Percentiles rank a stretch among this genome's conserved stretches.
Evolutionary conservation across 129 eudicot species (phyloP).

Genomic region (Saposhnikovia divaricata): DNA sequence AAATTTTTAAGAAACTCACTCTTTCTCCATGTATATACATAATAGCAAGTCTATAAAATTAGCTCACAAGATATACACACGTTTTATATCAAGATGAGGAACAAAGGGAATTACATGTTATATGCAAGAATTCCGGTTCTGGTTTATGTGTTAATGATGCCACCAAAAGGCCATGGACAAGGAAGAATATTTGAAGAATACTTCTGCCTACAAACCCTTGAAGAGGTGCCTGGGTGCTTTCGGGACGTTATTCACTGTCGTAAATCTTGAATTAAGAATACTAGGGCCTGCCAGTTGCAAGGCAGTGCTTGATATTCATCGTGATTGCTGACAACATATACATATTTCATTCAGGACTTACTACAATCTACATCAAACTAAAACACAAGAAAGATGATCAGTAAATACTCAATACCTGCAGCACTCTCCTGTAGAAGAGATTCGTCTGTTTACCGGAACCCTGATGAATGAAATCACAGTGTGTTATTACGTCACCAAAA

Average conservation of each 20-base stretch:
- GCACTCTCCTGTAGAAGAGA: conserved; percentile 48
- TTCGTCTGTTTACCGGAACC: conserved; percentile 46
- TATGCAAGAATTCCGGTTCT: not conserved
- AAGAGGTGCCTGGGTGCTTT: not conserved
- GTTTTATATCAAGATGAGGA: not conserved
- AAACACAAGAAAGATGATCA: not conserved
- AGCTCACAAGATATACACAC: not conserved
- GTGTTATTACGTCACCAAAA: not conserved
- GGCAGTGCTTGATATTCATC: not conserved
- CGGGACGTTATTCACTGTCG: not conserved
- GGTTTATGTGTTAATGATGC: not conserved
- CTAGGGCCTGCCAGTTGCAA: not conserved
- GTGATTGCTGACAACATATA: not conserved
- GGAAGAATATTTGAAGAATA: not conserved
- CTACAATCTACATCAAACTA: not conserved
- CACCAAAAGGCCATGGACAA: not conserved
- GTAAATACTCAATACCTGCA: conserved; percentile 35
- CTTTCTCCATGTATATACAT: not conserved
- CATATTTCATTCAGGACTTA: no score
- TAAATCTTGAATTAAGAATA: not conserved
- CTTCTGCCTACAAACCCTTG: not conserved
- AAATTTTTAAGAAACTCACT: not conserved
- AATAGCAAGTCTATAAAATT: not conserved
- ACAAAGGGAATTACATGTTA: not conserved
- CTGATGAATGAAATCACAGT: conserved; percentile 15